Conservation (phyloP, 306 rosid species). For the Sicyos baderoa region DNA sequence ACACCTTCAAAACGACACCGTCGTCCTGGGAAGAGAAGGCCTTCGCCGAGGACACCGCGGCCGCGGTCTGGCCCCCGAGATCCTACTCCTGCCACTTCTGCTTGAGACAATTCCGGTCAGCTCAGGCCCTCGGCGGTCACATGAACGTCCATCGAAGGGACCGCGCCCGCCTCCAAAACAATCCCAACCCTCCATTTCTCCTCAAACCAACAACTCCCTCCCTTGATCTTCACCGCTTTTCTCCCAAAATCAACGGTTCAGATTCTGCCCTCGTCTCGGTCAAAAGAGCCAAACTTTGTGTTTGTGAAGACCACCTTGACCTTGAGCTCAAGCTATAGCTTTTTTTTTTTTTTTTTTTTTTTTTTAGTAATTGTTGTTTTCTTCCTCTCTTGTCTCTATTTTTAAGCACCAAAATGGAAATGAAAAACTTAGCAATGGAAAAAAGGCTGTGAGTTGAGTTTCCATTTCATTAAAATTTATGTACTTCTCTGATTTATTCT, state of each 20-base stretch:
- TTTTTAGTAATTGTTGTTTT: background rate
- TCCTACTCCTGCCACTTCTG: constrained; percentile 79
- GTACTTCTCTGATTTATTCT: too few species aligned
- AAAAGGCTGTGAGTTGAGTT: background rate
- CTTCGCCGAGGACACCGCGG: constrained; percentile 66
- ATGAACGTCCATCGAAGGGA: constrained; percentile 93
- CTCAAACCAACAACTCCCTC: constrained; percentile 8
- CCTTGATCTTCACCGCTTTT: constrained; percentile 7
- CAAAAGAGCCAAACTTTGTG: background rate
- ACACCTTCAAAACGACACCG: constrained; percentile 14
- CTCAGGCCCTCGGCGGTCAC: constrained; percentile 98
- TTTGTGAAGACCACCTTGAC: background rate
- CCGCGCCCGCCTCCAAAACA: constrained; percentile 52
- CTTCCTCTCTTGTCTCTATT: background rate
- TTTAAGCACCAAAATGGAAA: background rate
- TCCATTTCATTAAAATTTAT: background rate
- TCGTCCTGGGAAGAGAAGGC: constrained; percentile 72
- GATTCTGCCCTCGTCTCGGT: background rate
- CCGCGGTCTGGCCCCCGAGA: constrained; percentile 80
- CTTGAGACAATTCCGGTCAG: constrained; percentile 74
- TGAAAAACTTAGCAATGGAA: background rate
- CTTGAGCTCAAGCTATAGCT: background rate
- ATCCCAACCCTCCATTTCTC: constrained; percentile 19
- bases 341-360: background rate
- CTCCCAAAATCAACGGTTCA: background rate